phyloP scores from a whole-genome alignment of 768 basidiomycete species.

The Leucosporidium yakuticum region DNA sequence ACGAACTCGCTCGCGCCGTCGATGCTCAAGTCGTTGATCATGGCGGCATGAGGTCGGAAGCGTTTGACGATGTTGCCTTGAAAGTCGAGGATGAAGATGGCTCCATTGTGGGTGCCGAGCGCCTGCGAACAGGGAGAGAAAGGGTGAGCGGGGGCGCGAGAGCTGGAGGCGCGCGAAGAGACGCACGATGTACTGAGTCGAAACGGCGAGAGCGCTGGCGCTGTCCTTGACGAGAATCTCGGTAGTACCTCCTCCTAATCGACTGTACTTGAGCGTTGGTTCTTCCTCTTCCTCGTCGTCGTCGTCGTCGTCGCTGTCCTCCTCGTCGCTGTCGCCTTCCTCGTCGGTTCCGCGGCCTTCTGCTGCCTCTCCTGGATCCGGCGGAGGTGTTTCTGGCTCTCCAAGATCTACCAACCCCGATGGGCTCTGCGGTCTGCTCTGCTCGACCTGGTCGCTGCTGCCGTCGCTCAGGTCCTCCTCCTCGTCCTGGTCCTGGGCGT shows the following conservation, averaged over 20 bases:
- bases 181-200: conserved; percentile 65
- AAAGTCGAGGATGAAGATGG: conserved; percentile 76
- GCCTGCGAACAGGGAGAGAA: conserved; percentile 51
- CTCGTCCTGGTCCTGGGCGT: conserved; percentile 20
- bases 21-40: conserved; percentile 74
- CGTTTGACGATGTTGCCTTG: conserved; percentile 77
- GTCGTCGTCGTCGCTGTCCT: conserved; percentile 29
- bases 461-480: conserved; percentile 30
- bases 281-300: conserved; percentile 54
- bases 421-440: background rate
- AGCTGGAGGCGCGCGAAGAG: background rate
- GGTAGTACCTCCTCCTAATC: conserved; percentile 63
- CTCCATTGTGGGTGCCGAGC: conserved; percentile 86
- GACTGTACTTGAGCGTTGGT: conserved; percentile 84
- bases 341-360: background rate
- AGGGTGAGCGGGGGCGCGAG: background rate
- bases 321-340: conserved; percentile 1
- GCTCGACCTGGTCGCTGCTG: background rate
- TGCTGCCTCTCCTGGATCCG: background rate
- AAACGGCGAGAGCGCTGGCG: conserved; percentile 72
- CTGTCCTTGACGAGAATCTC: conserved; percentile 84
- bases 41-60: conserved; percentile 82
- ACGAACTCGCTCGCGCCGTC: conserved; percentile 82
- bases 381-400: background rate
- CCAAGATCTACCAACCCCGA: background rate